Base-by-base conservation (phyloP, 371 early-diverging fungal species). In the Mortierella sp. region DNA sequence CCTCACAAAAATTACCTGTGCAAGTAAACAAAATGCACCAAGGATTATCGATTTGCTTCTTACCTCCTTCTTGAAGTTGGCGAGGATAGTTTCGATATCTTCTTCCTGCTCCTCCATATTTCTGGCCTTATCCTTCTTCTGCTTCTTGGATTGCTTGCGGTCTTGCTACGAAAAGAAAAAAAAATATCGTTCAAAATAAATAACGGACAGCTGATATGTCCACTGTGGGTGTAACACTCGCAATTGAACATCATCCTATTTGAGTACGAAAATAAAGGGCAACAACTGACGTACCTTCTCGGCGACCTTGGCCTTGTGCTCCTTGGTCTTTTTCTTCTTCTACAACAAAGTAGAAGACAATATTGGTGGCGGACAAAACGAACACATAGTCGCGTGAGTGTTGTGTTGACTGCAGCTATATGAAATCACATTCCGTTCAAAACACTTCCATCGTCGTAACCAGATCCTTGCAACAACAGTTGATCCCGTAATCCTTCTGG, bases 81-180 rank as follows among this genome's bases (percentile, higher is more conserved):
- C 86, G 29, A 93, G 85, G 45, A 93, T 88, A 9, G 87, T 75
- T 53, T 93, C 93, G 71, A 93, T 91, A 74, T 93, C 93, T 65
- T 91, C 92, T 34, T 89, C 91, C 58, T 86, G 87, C 34, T 90
- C 89, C 65, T 87, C 89, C 65, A 74, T 75, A 63, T 79, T 83
- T 76, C 80, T 87, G 73, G 73, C 71, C 81, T 75, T 81, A 37
- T 70, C 68, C 73, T 86, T 87, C 39, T 85, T 86, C 45, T 87
- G 87, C 79, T 90, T 89, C 69, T 85, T 85, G 48, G 75, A 47
- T 70, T 83, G 82, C 80, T 90, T 87, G 68, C 87, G 83, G 55
- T 87, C 79, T 82, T 82, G 83, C 83, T 81, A 37, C 1, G 26
- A 41, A 68, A 50, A 41, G 52, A 26, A 11, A 6, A 11, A 50